Evolutionary conservation across 2,329 filamentous ascomycete species (phyloP), one percentile per base, ranked within the genome.

Genomic region (Botrytis hyacinthi): DNA sequence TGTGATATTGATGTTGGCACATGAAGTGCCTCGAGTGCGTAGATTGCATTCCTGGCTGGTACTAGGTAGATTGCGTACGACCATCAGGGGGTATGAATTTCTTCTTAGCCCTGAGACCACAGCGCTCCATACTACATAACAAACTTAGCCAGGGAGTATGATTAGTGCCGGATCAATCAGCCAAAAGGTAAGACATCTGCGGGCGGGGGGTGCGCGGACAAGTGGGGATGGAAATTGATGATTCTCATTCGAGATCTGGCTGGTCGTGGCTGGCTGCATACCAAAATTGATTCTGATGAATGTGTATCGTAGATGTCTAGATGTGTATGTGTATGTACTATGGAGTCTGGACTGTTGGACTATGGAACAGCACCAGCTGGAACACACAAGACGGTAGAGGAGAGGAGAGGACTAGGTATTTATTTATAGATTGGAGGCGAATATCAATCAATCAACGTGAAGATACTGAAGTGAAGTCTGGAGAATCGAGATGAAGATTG

Each of bases 391-490:
- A 60, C 9, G 32, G 32, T 35, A 22, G 32, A 10, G n/a, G n/a
- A n/a, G n/a, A n/a, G n/a, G n/a, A n/a, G n/a, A n/a, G 44, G 22
- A 22, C 46, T 26, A 22, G 1, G 4, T 20, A 1, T 60, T 60
- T 60, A 60, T 60, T 60, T 60, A 60, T 60, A 60, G 57, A 60
- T 60, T 60, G 5, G 57, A 60, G 57, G 29, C 29, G 32, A 60
- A 35, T n/a, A n/a, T n/a, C 3, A 48, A 48, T 22, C 46, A 48
- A 46, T 48, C 46, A 22, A 48, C 46, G 0, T 22, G 46, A 48
- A 26, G 22, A 48, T 48, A 10, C 8, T n/a, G n/a, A 35, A 35
- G 35, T 26, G 46, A 14, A 51, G 46, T 51, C 22, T 51, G 22
- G 46, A 51, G 22, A 51, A 51, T 51, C 22, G 22, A 48, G 46